Conservation (phyloP, 495 filamentous ascomycete genomes). For the Aspergillus coremiiformis region DNA sequence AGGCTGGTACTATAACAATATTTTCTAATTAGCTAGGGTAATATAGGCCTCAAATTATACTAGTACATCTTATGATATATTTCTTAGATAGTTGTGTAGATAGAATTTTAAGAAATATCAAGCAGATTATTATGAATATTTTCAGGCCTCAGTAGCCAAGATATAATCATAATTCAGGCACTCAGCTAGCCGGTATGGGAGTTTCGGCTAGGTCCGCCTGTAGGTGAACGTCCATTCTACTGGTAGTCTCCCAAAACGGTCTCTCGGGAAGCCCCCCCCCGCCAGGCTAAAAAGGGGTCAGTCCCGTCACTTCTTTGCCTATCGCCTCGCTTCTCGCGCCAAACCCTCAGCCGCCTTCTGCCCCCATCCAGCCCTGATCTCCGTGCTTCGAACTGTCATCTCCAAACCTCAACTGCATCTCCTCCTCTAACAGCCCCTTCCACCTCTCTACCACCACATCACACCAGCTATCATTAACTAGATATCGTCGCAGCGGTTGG, state of each 20-base stretch:
- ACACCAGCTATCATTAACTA: not conserved
- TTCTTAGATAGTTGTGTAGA: too few relatives aligned
- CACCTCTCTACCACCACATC: not conserved
- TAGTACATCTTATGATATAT: too few relatives aligned
- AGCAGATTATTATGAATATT: too few relatives aligned
- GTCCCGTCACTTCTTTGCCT: slow-evolving; percentile 27
- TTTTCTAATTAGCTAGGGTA: too few relatives aligned
- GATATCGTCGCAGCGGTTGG: slow-evolving; percentile 11
- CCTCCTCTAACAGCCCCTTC: not conserved
- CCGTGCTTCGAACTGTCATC: slow-evolving; percentile 21
- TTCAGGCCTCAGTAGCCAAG: too few relatives aligned
- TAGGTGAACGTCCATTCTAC: too few relatives aligned
- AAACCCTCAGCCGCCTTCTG: slow-evolving; percentile 28
- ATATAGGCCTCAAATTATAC: too few relatives aligned
- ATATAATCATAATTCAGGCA: too few relatives aligned
- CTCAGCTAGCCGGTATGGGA: too few relatives aligned
- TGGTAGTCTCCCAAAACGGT: slow-evolving; percentile 6
- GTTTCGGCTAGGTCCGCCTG: too few relatives aligned
- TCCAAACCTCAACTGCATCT: slow-evolving; percentile 6
- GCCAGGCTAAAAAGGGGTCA: slow-evolving; percentile 5
- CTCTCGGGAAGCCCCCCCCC: not conserved
- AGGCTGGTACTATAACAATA: too few relatives aligned
- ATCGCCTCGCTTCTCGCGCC: slow-evolving; percentile 34
- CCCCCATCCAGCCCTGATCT: slow-evolving; percentile 11
- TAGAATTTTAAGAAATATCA: too few relatives aligned